phyloP scores from a whole-genome alignment of 2,329 filamentous ascomycete genomes.

The Cladosporium colombiae region DNA sequence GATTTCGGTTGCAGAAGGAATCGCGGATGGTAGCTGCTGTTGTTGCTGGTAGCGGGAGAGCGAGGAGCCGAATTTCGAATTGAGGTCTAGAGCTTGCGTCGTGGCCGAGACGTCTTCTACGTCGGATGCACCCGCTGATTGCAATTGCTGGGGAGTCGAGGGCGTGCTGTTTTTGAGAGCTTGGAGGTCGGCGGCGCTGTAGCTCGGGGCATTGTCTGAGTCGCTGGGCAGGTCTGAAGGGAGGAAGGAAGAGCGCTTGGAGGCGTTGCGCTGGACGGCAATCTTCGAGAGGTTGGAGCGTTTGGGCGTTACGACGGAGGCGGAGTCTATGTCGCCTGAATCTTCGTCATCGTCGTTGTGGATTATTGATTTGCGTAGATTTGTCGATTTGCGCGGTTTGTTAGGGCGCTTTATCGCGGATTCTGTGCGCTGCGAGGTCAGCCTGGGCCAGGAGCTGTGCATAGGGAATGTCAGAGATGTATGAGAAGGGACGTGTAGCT shows the following conservation, averaged over 20 bases:
- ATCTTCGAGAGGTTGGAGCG: slow-evolving; percentile 63
- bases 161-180: slow-evolving; percentile 86
- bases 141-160: slow-evolving; percentile 69
- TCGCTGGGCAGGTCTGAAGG: slow-evolving; percentile 53
- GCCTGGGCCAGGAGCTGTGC: slow-evolving; percentile 31
- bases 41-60: slow-evolving; percentile 37
- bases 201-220: slow-evolving; percentile 66
- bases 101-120: slow-evolving; percentile 52
- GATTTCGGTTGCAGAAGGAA: slow-evolving; percentile 83
- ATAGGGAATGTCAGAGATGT: slow-evolving; percentile 25
- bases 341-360: slow-evolving; percentile 52
- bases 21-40: slow-evolving; percentile 45
- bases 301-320: slow-evolving; percentile 62
- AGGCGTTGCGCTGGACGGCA: slow-evolving; percentile 67
- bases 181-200: slow-evolving; percentile 82
- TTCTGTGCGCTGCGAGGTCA: slow-evolving; percentile 46
- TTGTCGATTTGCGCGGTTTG: slow-evolving; percentile 69
- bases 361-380: slow-evolving; percentile 65
- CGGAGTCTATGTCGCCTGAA: slow-evolving; percentile 38
- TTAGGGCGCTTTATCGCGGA: slow-evolving; percentile 56
- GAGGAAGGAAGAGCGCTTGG: slow-evolving; percentile 47
- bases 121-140: slow-evolving; percentile 32
- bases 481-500: slow-evolving; percentile 11
- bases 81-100: slow-evolving; percentile 46
- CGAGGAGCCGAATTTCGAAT: slow-evolving; percentile 57